Base-by-base conservation (phyloP, 805 yeast genomes). In the Candida namnaoensis region DNA sequence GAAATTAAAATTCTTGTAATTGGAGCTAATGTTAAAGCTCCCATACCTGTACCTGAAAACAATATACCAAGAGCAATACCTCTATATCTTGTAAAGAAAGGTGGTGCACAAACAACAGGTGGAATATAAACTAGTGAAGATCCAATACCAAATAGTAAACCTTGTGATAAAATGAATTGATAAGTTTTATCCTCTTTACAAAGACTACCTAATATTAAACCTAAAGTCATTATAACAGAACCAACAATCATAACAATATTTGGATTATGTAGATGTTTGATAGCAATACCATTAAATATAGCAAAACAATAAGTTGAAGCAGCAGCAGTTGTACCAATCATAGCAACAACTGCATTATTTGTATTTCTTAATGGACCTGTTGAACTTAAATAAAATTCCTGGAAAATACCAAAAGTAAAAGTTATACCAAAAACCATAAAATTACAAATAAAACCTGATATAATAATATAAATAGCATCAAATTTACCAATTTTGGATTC, bases 381-480 rank as follows among this genome's bases (percentile, higher is more conserved):
- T 9, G 37, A 13, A 3, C 62, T 47, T 1, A 54, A 46, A 37
- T 64, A 64, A 44, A 46, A 64, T 25, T 64, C 66, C 39, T 65
- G 68, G 40, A 57, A 65, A 7, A 65, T 61, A 44, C 69, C 69
- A 41, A 54, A 65, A 1, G 67, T 53, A 46, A 64, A 64, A 7
- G 58, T 52, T 10, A 62, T 52, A 1, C 69, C 69, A 44, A 65
- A 62, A 3, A 64, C 64, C 43, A 59, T 49, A 43, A 61, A 64
- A 38, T 62, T 61, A 34, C 51, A 48, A 2, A 49, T 27, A 37
- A 49, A 52, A 2, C 54, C 56, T 1, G 54, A 50, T n/a, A 49
- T 11, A 2, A 49, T 43, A 7, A 49, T 44, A 27, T 23, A 41
- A 11, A 38, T 37, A 6, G 43, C 44, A 36, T 42, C 37, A 7